phyloP scores from a whole-genome alignment of 768 basidiomycete species.

The Leccinum variicolor region DNA sequence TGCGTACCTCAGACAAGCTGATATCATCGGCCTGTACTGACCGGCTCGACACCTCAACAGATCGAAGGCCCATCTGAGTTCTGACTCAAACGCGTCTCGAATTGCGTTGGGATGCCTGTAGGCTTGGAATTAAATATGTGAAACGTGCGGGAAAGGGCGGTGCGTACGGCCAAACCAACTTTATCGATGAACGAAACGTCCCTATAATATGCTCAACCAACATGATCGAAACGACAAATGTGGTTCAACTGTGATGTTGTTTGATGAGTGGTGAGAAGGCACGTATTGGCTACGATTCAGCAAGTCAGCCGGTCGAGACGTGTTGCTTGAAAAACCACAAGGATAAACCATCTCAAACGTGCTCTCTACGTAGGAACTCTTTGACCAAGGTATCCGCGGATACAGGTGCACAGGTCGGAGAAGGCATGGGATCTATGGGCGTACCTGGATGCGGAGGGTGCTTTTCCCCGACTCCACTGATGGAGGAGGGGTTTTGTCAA shows the following conservation, averaged over 20 bases:
- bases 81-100: not conserved
- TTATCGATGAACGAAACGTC: constrained; percentile 19
- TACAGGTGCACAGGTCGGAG: constrained; percentile 28
- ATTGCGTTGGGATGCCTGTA: not conserved
- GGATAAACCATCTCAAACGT: constrained; percentile 7
- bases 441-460: constrained; percentile 35
- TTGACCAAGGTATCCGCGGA: constrained; percentile 30
- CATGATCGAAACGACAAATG: constrained; percentile 10
- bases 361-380: constrained; percentile 14
- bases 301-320: not conserved
- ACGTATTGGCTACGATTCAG: constrained; percentile 7
- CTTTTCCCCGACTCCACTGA: constrained; percentile 44
- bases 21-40: not conserved
- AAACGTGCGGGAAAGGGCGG: constrained; percentile 1
- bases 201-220: constrained; percentile 2
- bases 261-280: constrained; percentile 2
- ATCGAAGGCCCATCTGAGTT: not conserved
- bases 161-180: constrained; percentile 2
- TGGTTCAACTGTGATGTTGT: not conserved
- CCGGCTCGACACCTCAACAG: not conserved
- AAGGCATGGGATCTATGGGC: constrained; percentile 24
- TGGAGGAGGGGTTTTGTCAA: too few relatives aligned
- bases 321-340: constrained; percentile 1
- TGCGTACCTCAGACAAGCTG: not conserved
- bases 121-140: not conserved